Evolutionary conservation across 306 rosid species (phyloP).

Genomic region (Carpinus fangiana): DNA sequence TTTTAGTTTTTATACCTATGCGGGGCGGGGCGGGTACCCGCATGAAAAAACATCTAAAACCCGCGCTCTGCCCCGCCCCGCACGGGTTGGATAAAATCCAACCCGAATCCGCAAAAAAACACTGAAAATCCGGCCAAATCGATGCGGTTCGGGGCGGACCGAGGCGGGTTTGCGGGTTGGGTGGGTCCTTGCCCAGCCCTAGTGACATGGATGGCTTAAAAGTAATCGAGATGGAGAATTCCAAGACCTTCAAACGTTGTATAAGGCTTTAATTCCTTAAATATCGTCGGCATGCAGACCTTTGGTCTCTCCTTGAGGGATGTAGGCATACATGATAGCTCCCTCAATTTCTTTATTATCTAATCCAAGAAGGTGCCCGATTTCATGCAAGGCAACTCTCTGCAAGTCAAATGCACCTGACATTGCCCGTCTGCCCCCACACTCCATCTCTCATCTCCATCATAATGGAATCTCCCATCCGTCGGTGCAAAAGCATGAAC

Average conservation of each 20-base stretch:
- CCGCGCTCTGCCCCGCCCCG: too few species aligned
- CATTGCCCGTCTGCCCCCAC: neutral
- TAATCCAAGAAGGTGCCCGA: constrained; percentile 5
- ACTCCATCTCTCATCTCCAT: neutral
- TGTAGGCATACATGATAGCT: neutral
- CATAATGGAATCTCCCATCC: neutral
- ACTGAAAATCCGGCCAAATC: too few species aligned
- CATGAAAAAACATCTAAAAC: too few species aligned
- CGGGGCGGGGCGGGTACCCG: too few species aligned
- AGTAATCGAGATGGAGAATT: too few species aligned
- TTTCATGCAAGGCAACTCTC: constrained; percentile 2
- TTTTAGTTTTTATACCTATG: too few species aligned
- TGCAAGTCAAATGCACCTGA: neutral
- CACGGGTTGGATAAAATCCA: too few species aligned
- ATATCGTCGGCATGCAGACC: neutral
- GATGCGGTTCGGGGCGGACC: too few species aligned
- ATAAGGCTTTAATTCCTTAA: neutral
- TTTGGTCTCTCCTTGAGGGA: neutral
- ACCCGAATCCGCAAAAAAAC: too few species aligned
- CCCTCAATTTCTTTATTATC: neutral
- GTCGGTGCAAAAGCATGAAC: constrained; percentile 4
- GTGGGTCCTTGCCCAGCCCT: too few species aligned
- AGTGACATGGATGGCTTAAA: too few species aligned
- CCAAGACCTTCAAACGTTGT: neutral
- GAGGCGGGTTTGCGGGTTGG: too few species aligned